Conservation (phyloP, 1,284 basidiomycete species). For the Boletus mariae region DNA sequence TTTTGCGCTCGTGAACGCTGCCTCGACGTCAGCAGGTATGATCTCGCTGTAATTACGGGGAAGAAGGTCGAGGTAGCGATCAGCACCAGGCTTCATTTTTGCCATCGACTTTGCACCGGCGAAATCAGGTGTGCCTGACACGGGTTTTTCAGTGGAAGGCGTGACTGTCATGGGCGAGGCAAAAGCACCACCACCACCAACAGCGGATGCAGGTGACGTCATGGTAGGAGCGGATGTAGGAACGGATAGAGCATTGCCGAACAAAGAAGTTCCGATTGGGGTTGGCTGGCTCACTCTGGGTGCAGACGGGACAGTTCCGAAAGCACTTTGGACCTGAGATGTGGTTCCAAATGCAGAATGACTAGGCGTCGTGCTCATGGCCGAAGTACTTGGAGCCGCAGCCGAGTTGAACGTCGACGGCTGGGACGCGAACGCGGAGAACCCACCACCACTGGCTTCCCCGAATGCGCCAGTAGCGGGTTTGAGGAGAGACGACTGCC, state of each 20-base stretch:
- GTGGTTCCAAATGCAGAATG: constrained; percentile 32
- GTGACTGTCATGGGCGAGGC: constrained; percentile 26
- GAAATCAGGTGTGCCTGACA: constrained; percentile 43
- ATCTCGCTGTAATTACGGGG: constrained; percentile 56
- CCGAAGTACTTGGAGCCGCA: constrained; percentile 11
- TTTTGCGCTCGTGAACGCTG: constrained; percentile 56
- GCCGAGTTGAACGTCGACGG: constrained; percentile 28
- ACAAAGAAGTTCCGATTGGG: constrained; percentile 14
- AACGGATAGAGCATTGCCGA: constrained; percentile 13
- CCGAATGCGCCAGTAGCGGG: constrained; percentile 32
- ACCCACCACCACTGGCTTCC: constrained; percentile 31
- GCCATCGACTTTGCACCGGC: constrained; percentile 38
- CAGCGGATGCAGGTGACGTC: constrained; percentile 18
- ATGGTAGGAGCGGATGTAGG: constrained; percentile 1
- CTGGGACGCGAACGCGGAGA: constrained; percentile 36
- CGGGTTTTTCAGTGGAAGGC: constrained; percentile 23
- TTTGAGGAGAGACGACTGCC: constrained; percentile 32
- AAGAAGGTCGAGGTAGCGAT: constrained; percentile 55
- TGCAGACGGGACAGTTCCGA: constrained; percentile 27
- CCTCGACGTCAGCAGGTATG: constrained; percentile 49
- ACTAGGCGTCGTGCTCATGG: constrained; percentile 15
- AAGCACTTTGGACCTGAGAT: constrained; percentile 23
- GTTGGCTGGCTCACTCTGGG: constrained; percentile 28
- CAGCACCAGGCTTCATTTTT: constrained; percentile 40
- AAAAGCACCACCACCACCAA: constrained; percentile 24